These are phyloP conservation scores for Aschersonia sp. DNA, from an alignment of 2,329 filamentous ascomycete genomes.

Conservation along the genomic window DNA sequence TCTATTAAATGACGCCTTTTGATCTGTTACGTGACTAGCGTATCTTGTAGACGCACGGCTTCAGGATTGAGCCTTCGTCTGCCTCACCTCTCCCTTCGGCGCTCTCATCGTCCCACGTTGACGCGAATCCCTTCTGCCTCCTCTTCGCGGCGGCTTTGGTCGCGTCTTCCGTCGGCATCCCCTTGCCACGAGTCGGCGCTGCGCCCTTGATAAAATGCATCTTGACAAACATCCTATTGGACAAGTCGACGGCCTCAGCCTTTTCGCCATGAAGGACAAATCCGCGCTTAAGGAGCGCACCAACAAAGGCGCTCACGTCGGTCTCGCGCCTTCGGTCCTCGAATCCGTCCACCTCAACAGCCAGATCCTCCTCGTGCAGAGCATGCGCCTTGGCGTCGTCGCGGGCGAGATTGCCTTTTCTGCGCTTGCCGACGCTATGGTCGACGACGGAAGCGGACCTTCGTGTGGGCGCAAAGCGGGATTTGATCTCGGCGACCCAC, in stretches of 20 bases:
- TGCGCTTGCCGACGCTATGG: conserved; percentile 59
- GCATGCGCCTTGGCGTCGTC: conserved; percentile 27
- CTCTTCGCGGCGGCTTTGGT: conserved; percentile 24
- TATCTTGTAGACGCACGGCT: conserved; percentile 93
- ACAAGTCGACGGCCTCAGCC: conserved; percentile 54
- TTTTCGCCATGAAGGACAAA: conserved; percentile 65
- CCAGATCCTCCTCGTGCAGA: conserved; percentile 40
- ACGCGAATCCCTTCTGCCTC: conserved; percentile 38
- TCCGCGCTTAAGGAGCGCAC: conserved; percentile 65
- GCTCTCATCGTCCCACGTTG: conserved; percentile 33
- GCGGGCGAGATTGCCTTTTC: conserved; percentile 31
- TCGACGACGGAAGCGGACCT: conserved; percentile 32
- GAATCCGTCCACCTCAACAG: conserved; percentile 57
- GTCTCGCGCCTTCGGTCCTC: conserved; percentile 57
- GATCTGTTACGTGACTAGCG: conserved; percentile 29
- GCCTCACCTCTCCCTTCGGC: conserved; percentile 48
- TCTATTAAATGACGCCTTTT: too few species aligned
- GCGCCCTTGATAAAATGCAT: conserved; percentile 89
- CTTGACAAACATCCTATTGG: conserved; percentile 96
- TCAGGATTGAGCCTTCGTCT: conserved; percentile 50
- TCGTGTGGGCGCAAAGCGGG: conserved; percentile 48
- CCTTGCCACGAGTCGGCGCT: conserved; percentile 62
- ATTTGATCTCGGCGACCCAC: conserved; percentile 96
- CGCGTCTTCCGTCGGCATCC: conserved; percentile 37
- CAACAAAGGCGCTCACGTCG: conserved; percentile 75